These are phyloP conservation scores for Bassia scoparia DNA, from an alignment of 148 eudicot genomes.

Conservation along the genomic window DNA sequence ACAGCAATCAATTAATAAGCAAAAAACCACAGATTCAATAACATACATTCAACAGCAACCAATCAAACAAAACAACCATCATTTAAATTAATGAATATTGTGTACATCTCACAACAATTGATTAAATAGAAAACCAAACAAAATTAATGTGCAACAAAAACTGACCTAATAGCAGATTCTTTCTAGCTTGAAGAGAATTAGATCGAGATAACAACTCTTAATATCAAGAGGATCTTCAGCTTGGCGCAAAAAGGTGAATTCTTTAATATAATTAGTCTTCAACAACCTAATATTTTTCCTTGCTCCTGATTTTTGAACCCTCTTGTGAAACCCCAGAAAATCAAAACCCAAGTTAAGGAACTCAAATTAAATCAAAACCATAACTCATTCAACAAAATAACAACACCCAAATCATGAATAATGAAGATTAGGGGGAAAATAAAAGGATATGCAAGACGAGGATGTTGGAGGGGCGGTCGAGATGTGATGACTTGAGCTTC, in stretches of 20 bases:
- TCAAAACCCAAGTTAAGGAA: slow-evolving; percentile 42
- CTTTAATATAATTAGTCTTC: slow-evolving; percentile 75
- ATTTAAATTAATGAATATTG: no score
- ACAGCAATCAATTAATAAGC: no score
- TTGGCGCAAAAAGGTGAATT: slow-evolving; percentile 62
- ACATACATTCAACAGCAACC: no score
- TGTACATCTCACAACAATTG: no score
- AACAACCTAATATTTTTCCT: slow-evolving; percentile 69
- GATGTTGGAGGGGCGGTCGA: slow-evolving; percentile 68
- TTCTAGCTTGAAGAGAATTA: slow-evolving; percentile 65
- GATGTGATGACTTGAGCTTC: slow-evolving; percentile 81
- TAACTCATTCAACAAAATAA: not conserved
- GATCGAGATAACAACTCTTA: slow-evolving; percentile 64
- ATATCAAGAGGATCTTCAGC: slow-evolving; percentile 77
- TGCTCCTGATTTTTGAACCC: slow-evolving; percentile 57
- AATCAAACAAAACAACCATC: no score
- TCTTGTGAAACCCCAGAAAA: slow-evolving; percentile 46
- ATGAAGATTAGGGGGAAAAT: not conserved
- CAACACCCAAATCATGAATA: not conserved
- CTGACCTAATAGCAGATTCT: slow-evolving; percentile 79
- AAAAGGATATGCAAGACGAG: slow-evolving; percentile 91
- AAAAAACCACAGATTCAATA: no score
- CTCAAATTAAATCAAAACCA: slow-evolving; percentile 14
- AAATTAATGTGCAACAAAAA: not conserved
- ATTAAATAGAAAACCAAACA: not conserved